Evolutionary conservation across 1,284 basidiomycete genomes (phyloP).

Genomic region (Boletus albobrunnescens): DNA sequence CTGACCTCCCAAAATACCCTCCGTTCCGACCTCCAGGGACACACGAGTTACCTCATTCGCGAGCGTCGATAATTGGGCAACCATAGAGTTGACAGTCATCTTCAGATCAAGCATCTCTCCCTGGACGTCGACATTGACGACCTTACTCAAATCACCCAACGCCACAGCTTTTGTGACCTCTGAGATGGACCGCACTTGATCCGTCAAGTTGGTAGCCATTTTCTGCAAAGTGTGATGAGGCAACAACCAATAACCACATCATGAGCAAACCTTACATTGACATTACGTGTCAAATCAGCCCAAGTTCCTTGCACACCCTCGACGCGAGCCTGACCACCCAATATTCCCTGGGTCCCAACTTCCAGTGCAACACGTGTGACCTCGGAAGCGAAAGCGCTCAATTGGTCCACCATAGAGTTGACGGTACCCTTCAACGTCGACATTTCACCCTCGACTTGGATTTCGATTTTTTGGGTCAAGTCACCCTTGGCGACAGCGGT

Average conservation of each 20-base stretch:
- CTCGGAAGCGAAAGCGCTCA: constrained; percentile 90
- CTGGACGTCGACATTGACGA: constrained; percentile 92
- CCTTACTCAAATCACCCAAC: constrained; percentile 83
- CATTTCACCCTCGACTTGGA: constrained; percentile 93
- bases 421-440: constrained; percentile 78
- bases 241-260: constrained; percentile 21
- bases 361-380: constrained; percentile 93
- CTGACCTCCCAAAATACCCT: constrained; percentile 95
- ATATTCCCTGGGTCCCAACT: constrained; percentile 87
- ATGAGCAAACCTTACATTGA: constrained; percentile 56
- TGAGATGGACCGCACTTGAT: constrained; percentile 96
- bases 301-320: constrained; percentile 93
- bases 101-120: constrained; percentile 97
- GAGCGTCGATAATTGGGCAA: constrained; percentile 77
- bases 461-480: constrained; percentile 85
- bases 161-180: constrained; percentile 97
- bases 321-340: constrained; percentile 90
- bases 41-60: constrained; percentile 85
- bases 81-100: constrained; percentile 90
- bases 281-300: constrained; percentile 88
- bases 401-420: constrained; percentile 86
- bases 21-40: constrained; percentile 89
- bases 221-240: constrained; percentile 41
- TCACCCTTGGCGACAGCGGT: constrained; percentile 90
- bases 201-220: constrained; percentile 91